Conservation (phyloP, 192 early-diverging fungal genomes). For the Allomyces arbusculus region DNA sequence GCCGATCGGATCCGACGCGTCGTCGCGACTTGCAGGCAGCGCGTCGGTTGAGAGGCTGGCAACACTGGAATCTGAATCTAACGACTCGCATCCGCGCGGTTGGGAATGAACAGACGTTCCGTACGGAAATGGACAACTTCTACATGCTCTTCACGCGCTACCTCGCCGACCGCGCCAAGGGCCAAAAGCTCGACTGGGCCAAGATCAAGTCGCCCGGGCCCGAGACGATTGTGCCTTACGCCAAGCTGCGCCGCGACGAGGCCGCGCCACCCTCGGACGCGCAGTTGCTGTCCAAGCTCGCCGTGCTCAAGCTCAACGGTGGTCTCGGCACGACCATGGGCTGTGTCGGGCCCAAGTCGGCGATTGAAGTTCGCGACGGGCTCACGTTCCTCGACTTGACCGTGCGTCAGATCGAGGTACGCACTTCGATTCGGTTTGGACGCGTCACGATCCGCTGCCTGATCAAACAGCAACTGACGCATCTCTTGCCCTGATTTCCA, state of each 20-base stretch:
- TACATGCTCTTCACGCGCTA: conserved; percentile 68
- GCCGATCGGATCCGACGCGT: no score
- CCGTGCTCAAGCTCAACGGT: conserved; percentile 96
- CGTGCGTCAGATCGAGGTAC: conserved; percentile 92
- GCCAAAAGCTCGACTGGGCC: conserved; percentile 78
- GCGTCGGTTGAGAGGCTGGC: no score
- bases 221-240: conserved; percentile 72
- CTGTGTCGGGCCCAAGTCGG: conserved; percentile 92
- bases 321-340: conserved; percentile 99
- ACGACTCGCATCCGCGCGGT: no score
- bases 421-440: neutral
- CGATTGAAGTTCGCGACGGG: conserved; percentile 92
- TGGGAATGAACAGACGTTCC: conserved; percentile 24
- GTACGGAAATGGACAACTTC: conserved; percentile 71
- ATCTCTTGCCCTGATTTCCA: conserved; percentile 3
- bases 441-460: no score
- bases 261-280: conserved; percentile 17
- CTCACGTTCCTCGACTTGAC: conserved; percentile 97
- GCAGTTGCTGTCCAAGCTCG: conserved; percentile 64
- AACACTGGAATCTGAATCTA: no score
- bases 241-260: conserved; percentile 25
- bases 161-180: conserved; percentile 56
- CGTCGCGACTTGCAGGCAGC: no score
- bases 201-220: conserved; percentile 78
- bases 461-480: no score